Evolutionary conservation across 1,284 basidiomycete species (phyloP).

Genomic region (Waitea zeae): DNA sequence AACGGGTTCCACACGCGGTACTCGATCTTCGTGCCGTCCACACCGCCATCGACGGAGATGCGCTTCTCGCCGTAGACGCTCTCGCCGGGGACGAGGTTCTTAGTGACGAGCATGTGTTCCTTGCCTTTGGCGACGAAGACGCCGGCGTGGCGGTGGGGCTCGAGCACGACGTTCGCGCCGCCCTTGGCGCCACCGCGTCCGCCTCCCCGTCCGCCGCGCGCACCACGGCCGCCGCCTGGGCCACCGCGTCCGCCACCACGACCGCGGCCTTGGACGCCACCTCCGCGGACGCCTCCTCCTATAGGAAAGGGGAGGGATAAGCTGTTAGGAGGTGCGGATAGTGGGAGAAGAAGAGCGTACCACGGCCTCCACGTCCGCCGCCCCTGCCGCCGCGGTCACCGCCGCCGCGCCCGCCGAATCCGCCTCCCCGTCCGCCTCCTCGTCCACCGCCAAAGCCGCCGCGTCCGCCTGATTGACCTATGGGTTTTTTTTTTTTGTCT

Average conservation of each 20-base stretch:
- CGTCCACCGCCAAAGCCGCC: conserved; percentile 18
- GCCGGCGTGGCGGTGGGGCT: conserved; percentile 90
- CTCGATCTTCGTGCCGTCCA: conserved; percentile 81
- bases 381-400: conserved; percentile 18
- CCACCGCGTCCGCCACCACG: conserved; percentile 23
- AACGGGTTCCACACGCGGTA: conserved; percentile 99
- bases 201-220: conserved; percentile 31
- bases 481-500: no score
- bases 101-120: conserved; percentile 94
- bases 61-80: conserved; percentile 98
- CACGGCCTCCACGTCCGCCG: conserved; percentile 15
- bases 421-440: conserved; percentile 13
- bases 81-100: conserved; percentile 95
- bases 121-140: conserved; percentile 93
- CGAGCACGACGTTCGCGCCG: conserved; percentile 78
- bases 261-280: conserved; percentile 20
- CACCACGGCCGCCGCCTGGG: conserved; percentile 28
- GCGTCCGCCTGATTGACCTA: conserved; percentile 19
- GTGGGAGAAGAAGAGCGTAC: conserved; percentile 12
- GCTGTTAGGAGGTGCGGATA: no score
- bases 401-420: conserved; percentile 14
- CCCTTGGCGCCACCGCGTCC: conserved; percentile 55
- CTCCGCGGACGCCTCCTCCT: conserved; percentile 17
- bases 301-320: no score
- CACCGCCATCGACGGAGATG: conserved; percentile 66